These are phyloP conservation scores for Pseudogymnoascus sp. DNA, from an alignment of 2,329 filamentous ascomycete genomes.

Conservation along the genomic window DNA sequence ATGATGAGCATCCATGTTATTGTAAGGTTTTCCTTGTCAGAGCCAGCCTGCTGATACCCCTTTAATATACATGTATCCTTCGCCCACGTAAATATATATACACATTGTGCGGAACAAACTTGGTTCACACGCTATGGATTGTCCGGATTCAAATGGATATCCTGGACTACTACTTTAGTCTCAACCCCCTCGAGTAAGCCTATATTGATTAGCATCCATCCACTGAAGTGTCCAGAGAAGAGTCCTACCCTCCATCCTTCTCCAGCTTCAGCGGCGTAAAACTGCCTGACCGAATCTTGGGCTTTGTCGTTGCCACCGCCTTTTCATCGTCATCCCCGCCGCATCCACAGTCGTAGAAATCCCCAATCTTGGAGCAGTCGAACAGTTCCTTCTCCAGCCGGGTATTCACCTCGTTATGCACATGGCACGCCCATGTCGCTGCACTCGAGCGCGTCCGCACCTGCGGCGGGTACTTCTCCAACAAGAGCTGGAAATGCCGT, in stretches of 20 bases:
- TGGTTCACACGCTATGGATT: neutral
- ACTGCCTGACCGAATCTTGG: slow-evolving; percentile 24
- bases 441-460: slow-evolving; percentile 56
- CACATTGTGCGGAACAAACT: neutral
- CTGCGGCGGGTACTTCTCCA: slow-evolving; percentile 58
- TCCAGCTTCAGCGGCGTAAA: slow-evolving; percentile 29
- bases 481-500: slow-evolving; percentile 55
- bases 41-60: neutral
- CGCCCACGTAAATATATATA: neutral
- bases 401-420: slow-evolving; percentile 62
- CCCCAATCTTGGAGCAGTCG: slow-evolving; percentile 60
- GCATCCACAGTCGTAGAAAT: slow-evolving; percentile 66
- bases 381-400: slow-evolving; percentile 54
- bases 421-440: slow-evolving; percentile 60
- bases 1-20: neutral
- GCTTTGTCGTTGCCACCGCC: slow-evolving; percentile 28
- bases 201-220: neutral
- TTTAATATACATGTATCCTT: neutral
- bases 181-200: neutral
- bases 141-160: neutral
- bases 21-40: neutral
- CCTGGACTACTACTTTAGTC: neutral
- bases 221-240: slow-evolving; percentile 24
- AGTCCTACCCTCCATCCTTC: slow-evolving; percentile 23
- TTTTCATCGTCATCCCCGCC: slow-evolving; percentile 51